Percentiles rank a stretch among this genome's conserved stretches.
phyloP scores from a whole-genome alignment of 208 protist genomes.

The Phytomonas sp. region DNA sequence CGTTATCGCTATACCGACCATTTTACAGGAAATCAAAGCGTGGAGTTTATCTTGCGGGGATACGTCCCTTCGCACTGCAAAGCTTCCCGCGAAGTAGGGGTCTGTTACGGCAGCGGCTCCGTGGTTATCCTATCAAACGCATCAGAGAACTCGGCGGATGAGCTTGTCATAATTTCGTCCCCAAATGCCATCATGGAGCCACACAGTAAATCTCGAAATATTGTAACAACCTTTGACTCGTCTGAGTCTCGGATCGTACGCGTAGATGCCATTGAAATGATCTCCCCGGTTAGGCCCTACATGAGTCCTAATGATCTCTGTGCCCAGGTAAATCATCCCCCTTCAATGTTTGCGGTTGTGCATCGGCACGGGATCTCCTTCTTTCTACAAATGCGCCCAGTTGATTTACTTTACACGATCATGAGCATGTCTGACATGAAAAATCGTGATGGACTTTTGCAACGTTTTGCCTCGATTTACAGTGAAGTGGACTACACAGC shows the following conservation, averaged over 20 bases:
- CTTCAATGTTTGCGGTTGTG: slow-evolving; percentile 53
- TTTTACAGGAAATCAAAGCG: slow-evolving; percentile 23
- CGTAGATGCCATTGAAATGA: slow-evolving; percentile 67
- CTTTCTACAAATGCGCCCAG: slow-evolving; percentile 66
- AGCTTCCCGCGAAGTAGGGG: slow-evolving; percentile 34
- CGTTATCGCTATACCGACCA: slow-evolving; percentile 66
- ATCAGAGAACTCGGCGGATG: slow-evolving; percentile 31
- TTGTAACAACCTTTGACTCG: slow-evolving; percentile 55
- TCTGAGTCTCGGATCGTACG: slow-evolving; percentile 42
- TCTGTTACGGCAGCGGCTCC: slow-evolving; percentile 57
- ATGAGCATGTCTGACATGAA: slow-evolving; percentile 32
- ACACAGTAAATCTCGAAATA: slow-evolving; percentile 51
- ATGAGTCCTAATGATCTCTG: slow-evolving; percentile 58
- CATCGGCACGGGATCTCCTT: slow-evolving; percentile 74
- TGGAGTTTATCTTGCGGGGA: slow-evolving; percentile 44
- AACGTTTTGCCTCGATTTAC: slow-evolving; percentile 66
- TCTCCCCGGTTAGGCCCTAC: slow-evolving; percentile 19
- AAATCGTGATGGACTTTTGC: slow-evolving; percentile 50
- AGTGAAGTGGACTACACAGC: slow-evolving; percentile 63
- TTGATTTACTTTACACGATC: slow-evolving; percentile 83
- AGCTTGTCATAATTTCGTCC: slow-evolving; percentile 44
- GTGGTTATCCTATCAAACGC: slow-evolving; percentile 32
- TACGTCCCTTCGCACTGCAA: slow-evolving; percentile 42
- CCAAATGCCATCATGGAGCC: slow-evolving; percentile 54
- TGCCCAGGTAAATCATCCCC: slow-evolving; percentile 48